Evolutionary conservation across 257 asterid genomes (phyloP).

Genomic region (Handroanthus guayacan): DNA sequence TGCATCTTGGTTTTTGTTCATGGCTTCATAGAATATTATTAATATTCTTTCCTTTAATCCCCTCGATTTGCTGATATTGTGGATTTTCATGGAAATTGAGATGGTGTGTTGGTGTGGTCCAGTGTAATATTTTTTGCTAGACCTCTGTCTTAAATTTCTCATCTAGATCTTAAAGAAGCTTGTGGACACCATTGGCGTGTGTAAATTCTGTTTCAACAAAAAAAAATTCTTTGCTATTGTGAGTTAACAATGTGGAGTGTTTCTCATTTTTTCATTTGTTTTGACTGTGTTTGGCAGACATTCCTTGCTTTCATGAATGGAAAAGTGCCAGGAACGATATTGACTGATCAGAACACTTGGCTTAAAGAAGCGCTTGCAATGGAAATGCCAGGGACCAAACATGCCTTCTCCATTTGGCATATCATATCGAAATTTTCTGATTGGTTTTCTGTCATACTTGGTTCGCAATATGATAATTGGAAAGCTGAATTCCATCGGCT

Average conservation of each 20-base stretch:
- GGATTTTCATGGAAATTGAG: not conserved
- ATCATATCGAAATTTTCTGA: conserved; percentile 58
- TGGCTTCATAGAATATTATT: conserved; percentile 1
- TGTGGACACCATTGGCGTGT: conserved; percentile 8
- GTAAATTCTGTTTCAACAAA: not conserved
- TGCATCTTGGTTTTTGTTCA: conserved; percentile 13
- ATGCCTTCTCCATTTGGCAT: conserved; percentile 67
- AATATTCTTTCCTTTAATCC: not conserved
- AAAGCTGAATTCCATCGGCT: conserved; percentile 59
- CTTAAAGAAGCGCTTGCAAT: conserved; percentile 61
- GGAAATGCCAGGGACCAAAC: conserved; percentile 66
- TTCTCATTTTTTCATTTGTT: conserved; percentile 14
- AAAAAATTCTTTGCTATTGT: not conserved
- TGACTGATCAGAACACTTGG: conserved; percentile 68
- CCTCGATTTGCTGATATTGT: conserved; percentile 15
- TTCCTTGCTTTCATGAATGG: conserved; percentile 63
- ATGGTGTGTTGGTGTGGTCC: not conserved
- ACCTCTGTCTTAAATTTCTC: not conserved
- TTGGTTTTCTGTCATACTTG: conserved; percentile 62
- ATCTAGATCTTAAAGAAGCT: conserved; percentile 23
- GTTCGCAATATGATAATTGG: conserved; percentile 59
- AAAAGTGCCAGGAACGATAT: conserved; percentile 59
- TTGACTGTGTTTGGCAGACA: conserved; percentile 45
- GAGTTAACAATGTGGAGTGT: conserved; percentile 8
- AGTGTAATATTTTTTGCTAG: conserved; percentile 2